phyloP scores from a whole-genome alignment of 208 protist species.

The Acanthamoeba lenticulata region DNA sequence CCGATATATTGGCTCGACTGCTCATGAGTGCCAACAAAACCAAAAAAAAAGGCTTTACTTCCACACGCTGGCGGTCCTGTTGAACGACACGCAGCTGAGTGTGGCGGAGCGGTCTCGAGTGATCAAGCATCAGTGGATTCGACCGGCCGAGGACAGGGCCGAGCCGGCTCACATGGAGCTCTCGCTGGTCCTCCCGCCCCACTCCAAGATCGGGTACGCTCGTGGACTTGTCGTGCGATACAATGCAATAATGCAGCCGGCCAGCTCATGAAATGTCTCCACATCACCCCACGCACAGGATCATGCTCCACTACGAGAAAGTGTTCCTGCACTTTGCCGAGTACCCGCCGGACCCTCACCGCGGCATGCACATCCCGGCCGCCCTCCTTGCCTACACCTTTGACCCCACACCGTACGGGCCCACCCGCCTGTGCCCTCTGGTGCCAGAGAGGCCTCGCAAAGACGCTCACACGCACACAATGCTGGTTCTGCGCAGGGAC shows the following conservation, averaged over 20 bases:
- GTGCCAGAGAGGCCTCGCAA: too few species aligned
- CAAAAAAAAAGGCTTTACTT: conserved; percentile 44
- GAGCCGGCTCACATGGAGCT: conserved; percentile 45
- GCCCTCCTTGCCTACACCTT: conserved; percentile 55
- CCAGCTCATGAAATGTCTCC: too few species aligned
- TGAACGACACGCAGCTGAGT: conserved; percentile 41
- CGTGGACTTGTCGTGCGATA: not conserved
- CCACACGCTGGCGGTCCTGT: conserved; percentile 43
- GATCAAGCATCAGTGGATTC: conserved; percentile 7
- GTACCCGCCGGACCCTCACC: conserved; percentile 56
- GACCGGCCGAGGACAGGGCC: conserved; percentile 49
- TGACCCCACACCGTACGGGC: not conserved
- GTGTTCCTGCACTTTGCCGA: conserved; percentile 61
- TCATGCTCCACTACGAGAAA: conserved; percentile 48
- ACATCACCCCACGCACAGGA: not conserved
- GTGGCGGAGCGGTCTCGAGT: not conserved
- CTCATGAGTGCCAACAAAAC: not conserved
- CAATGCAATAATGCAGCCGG: not conserved
- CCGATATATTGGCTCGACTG: not conserved
- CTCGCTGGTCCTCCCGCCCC: not conserved
- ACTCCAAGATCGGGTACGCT: conserved; percentile 32
- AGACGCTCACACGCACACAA: too few species aligned
- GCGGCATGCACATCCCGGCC: conserved; percentile 52
- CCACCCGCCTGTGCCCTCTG: not conserved
- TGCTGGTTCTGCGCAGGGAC: not conserved